A percentile compares a stretch with the other conserved stretches of the same genome.
Conservation (phyloP, 169 alveolate genomes). For the Plasmodium reichenowi region DNA sequence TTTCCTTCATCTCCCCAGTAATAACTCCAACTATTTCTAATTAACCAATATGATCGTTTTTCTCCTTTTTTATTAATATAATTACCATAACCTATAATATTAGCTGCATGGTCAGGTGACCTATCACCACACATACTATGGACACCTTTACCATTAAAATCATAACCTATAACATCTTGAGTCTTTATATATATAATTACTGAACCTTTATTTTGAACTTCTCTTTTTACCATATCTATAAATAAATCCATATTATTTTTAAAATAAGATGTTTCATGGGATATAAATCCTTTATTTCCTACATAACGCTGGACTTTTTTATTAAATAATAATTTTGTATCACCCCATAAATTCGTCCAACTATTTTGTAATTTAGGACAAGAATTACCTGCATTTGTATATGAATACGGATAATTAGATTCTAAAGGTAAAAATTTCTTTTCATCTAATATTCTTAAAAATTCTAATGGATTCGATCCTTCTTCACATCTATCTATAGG, state of each 20-base stretch:
- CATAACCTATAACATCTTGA: slow-evolving; percentile 52
- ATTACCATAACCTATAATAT: slow-evolving; percentile 77
- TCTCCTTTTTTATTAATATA: slow-evolving; percentile 48
- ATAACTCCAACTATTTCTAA: slow-evolving; percentile 75
- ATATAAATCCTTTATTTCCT: background rate
- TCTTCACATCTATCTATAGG: slow-evolving; percentile 18
- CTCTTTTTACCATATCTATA: slow-evolving; percentile 54
- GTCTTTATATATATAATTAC: slow-evolving; percentile 73
- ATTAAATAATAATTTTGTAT: slow-evolving; percentile 16
- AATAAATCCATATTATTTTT: slow-evolving; percentile 29
- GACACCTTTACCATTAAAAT: slow-evolving; percentile 70
- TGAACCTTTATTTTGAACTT: slow-evolving; percentile 77
- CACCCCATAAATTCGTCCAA: slow-evolving; percentile 39
- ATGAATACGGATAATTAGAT: slow-evolving; percentile 38
- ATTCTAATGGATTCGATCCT: slow-evolving; percentile 62
- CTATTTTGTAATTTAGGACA: slow-evolving; percentile 11
- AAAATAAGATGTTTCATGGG: slow-evolving; percentile 3
- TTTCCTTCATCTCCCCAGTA: slow-evolving; percentile 77
- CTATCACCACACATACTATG: slow-evolving; percentile 69
- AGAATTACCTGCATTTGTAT: background rate
- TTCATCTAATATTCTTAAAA: slow-evolving; percentile 24
- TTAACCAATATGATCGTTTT: slow-evolving; percentile 64
- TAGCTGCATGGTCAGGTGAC: slow-evolving; percentile 72
- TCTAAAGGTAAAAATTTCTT: slow-evolving; percentile 45
- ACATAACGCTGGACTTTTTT: background rate